Conservation (phyloP, 768 basidiomycete genomes). For the Dacryopinax spathularia region DNA sequence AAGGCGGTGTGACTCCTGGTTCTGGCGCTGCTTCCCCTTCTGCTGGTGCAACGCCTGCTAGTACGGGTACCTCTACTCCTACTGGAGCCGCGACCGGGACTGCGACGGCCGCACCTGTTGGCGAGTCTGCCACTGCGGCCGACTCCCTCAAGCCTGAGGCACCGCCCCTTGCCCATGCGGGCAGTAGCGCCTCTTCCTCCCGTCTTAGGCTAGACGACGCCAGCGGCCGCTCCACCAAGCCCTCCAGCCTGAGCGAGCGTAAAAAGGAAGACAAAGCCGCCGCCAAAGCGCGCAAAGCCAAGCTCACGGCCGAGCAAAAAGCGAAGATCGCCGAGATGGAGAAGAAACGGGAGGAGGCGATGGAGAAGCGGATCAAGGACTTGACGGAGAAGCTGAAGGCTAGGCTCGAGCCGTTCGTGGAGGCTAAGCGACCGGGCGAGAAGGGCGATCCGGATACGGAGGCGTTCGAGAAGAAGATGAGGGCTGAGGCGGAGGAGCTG, state of each 20-base stretch:
- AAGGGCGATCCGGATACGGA: constrained; percentile 71
- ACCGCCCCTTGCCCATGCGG: constrained; percentile 12
- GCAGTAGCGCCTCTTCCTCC: constrained; percentile 14
- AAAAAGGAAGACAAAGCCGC: constrained; percentile 29
- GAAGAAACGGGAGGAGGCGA: constrained; percentile 58
- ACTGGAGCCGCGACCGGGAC: constrained; percentile 12
- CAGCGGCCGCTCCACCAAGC: constrained; percentile 10
- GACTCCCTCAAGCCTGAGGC: constrained; percentile 11
- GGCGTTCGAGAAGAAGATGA: constrained; percentile 62
- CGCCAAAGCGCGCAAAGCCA: constrained; percentile 25
- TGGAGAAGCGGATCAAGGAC: constrained; percentile 60
- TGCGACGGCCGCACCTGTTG: constrained; percentile 12
- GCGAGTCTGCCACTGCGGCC: not conserved
- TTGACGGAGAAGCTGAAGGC: constrained; percentile 72
- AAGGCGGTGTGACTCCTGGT: constrained; percentile 20
- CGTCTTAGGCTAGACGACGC: constrained; percentile 12
- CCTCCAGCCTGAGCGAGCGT: constrained; percentile 16
- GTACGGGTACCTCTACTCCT: constrained; percentile 10
- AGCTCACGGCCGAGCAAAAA: constrained; percentile 67
- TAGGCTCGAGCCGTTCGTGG: constrained; percentile 76
- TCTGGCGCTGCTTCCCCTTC: constrained; percentile 8
- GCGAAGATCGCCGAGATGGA: constrained; percentile 75
- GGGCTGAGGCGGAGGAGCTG: constrained; percentile 78
- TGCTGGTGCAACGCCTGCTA: constrained; percentile 19
- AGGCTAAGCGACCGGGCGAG: constrained; percentile 69